Evolutionary conservation across 441 rosid species (phyloP).

Genomic region (Syzygium syzygioides): DNA sequence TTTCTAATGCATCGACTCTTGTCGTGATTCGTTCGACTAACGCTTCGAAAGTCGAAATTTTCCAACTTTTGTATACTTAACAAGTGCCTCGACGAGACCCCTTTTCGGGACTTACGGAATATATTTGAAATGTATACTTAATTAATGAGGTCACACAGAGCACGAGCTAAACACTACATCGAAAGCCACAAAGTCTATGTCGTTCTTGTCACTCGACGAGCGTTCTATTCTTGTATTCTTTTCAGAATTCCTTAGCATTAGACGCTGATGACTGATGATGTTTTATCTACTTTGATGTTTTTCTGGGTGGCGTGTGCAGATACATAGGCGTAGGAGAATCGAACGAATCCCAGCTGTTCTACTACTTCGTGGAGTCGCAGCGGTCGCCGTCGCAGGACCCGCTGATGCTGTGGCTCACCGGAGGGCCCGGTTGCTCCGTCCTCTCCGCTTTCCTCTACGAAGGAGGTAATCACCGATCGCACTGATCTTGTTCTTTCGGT

Average conservation of each 20-base stretch:
- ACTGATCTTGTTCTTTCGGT: neutral
- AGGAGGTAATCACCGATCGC: conserved; percentile 5
- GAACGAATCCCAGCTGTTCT: conserved; percentile 19
- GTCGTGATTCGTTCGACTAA: neutral
- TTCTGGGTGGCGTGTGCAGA: neutral
- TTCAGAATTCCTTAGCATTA: neutral
- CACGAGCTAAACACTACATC: neutral
- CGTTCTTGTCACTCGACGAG: neutral
- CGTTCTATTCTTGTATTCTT: neutral
- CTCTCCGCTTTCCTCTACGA: conserved; percentile 24
- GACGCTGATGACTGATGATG: neutral
- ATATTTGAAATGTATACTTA: neutral
- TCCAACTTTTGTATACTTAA: neutral
- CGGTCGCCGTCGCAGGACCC: conserved; percentile 22
- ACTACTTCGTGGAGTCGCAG: conserved; percentile 27
- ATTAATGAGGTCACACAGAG: neutral
- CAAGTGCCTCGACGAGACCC: neutral
- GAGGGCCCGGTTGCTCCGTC: conserved; percentile 33
- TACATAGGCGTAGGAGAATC: conserved; percentile 23
- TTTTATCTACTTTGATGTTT: no score
- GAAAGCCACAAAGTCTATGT: neutral
- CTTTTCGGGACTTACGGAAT: no score
- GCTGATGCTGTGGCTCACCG: conserved; percentile 29
- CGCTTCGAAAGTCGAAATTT: neutral
- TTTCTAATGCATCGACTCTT: neutral